Evolutionary conservation across 225 moss, liverwort and hornwort species (phyloP).

Genomic region (Ulota crispa): DNA sequence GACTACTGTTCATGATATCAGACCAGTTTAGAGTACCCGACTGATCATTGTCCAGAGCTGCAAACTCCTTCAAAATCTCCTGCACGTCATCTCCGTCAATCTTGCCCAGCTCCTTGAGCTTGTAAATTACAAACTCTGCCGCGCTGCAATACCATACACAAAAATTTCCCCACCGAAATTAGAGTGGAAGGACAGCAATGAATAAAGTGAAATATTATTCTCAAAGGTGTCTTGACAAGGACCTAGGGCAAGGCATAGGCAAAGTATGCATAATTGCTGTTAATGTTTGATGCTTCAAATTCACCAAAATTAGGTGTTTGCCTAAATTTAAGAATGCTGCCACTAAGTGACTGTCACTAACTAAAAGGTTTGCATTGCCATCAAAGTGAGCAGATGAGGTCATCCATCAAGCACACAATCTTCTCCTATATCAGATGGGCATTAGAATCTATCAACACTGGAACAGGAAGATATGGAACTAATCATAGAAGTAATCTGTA

Average conservation of each 20-base stretch:
- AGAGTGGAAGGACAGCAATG: not conserved
- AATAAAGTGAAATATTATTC: no score
- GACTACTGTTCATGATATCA: constrained; percentile 19
- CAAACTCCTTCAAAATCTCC: constrained; percentile 60
- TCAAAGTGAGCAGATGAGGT: not conserved
- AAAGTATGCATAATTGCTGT: no score
- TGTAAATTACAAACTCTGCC: constrained; percentile 71
- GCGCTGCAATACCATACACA: constrained; percentile 40
- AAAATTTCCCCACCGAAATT: not conserved
- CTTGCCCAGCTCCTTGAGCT: constrained; percentile 88
- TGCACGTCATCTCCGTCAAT: constrained; percentile 64
- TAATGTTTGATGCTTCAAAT: no score
- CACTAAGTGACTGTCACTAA: not conserved
- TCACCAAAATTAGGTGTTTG: no score
- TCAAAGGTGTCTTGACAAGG: no score
- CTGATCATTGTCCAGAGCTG: constrained; percentile 46
- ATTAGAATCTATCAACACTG: not conserved
- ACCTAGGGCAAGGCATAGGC: no score
- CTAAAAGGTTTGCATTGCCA: not conserved
- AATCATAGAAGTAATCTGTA: not conserved
- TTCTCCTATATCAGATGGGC: not conserved
- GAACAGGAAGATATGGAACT: not conserved
- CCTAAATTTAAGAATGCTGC: not conserved
- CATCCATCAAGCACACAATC: not conserved
- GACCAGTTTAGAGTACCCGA: constrained; percentile 49